These are phyloP conservation scores for Claviceps pazoutovae DNA, from an alignment of 2,329 filamentous ascomycete species.

Conservation along the genomic window DNA sequence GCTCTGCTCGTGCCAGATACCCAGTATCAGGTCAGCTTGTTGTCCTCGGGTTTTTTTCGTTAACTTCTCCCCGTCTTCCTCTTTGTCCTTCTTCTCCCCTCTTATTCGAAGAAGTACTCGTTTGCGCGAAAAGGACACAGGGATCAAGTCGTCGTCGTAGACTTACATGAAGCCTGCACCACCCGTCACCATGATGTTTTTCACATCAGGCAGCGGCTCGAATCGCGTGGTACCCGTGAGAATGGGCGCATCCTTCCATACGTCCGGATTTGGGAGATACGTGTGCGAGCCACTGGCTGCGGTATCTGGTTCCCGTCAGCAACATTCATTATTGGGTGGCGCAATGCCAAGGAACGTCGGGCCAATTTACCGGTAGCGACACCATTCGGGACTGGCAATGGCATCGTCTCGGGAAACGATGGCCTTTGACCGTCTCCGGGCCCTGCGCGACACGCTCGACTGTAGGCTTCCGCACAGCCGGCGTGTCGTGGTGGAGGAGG, in stretches of 20 bases:
- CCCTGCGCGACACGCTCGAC: constrained; percentile 2
- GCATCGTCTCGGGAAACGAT: constrained; percentile 3
- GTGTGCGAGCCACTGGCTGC: constrained; percentile 16
- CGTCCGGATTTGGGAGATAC: constrained; percentile 44
- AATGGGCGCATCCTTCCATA: constrained; percentile 60
- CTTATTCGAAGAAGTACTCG: background rate
- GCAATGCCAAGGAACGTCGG: background rate
- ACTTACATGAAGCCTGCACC: constrained; percentile 76
- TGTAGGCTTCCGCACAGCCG: constrained; percentile 6
- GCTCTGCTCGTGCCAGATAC: constrained; percentile 34
- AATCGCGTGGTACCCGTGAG: constrained; percentile 58
- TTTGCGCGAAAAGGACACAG: background rate
- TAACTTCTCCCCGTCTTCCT: too few species aligned
- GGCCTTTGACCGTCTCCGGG: background rate
- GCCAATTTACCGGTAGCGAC: constrained; percentile 8
- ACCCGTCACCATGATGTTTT: constrained; percentile 73
- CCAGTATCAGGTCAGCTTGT: background rate
- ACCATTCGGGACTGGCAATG: background rate
- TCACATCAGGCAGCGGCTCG: constrained; percentile 52
- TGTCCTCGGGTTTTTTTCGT: background rate
- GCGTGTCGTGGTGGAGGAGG: constrained; percentile 8
- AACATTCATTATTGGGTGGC: too few species aligned
- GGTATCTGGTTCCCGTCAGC: background rate
- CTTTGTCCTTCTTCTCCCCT: background rate
- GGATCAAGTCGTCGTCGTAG: background rate